phyloP scores from a whole-genome alignment of 345 rosid species.

The Salix caprea region DNA sequence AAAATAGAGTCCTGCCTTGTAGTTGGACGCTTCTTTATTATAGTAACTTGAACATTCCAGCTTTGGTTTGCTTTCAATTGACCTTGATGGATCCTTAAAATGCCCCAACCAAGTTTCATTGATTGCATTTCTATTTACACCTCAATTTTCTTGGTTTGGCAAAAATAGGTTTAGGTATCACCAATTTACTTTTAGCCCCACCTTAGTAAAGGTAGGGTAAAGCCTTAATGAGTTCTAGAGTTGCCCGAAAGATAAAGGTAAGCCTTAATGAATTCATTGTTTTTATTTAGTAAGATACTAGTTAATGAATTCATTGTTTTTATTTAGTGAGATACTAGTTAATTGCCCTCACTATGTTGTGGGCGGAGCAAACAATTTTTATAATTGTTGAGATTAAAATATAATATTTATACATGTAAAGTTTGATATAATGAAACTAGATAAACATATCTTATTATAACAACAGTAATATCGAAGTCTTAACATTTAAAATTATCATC shows the following conservation, averaged over 20 bases:
- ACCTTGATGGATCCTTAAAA: slow-evolving; percentile 5
- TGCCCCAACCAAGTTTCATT: not conserved
- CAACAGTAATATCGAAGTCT: no score
- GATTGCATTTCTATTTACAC: not conserved
- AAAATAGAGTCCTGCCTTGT: not conserved
- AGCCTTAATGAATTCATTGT: not conserved
- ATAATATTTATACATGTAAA: no score
- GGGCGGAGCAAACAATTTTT: no score
- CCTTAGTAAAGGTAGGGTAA: no score
- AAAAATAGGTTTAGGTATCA: not conserved
- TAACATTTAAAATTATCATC: no score
- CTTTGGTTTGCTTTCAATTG: not conserved
- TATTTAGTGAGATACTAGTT: no score
- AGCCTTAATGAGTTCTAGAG: not conserved
- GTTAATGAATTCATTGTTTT: no score
- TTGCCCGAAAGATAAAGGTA: not conserved
- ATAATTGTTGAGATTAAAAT: no score
- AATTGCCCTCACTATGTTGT: no score
- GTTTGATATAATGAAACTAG: no score
- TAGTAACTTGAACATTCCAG: not conserved
- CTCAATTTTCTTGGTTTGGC: not conserved
- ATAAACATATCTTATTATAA: no score
- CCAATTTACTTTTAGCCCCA: not conserved
- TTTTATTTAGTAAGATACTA: no score
- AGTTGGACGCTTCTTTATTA: not conserved